Conservation (phyloP, 2,329 filamentous ascomycete genomes). For the Chlorencoelia australis region DNA sequence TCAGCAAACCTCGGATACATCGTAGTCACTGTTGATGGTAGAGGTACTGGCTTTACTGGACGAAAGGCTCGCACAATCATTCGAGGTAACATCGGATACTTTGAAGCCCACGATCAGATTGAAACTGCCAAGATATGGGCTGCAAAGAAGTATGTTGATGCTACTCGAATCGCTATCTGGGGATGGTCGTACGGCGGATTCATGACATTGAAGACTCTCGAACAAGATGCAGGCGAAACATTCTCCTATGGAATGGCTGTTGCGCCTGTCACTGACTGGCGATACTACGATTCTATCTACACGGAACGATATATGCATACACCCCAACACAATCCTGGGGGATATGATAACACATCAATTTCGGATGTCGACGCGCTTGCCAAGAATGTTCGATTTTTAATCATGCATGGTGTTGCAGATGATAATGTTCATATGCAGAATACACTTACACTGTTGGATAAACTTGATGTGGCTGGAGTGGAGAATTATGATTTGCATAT, state of each 20-base stretch:
- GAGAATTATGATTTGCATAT: constrained; percentile 96
- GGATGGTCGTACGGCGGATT: constrained; percentile 98
- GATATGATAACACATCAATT: constrained; percentile 69
- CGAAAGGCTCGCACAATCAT: constrained; percentile 74
- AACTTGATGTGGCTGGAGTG: constrained; percentile 67
- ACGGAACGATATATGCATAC: constrained; percentile 97
- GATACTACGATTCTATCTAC: constrained; percentile 89
- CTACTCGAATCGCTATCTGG: constrained; percentile 81
- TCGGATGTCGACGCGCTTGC: constrained; percentile 63
- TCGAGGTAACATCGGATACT: constrained; percentile 73
- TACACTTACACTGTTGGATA: constrained; percentile 77
- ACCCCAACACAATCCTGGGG: constrained; percentile 67
- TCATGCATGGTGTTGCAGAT: constrained; percentile 95
- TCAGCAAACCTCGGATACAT: constrained; percentile 82
- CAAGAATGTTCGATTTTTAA: constrained; percentile 73
- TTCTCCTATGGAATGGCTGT: constrained; percentile 98
- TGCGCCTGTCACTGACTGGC: constrained; percentile 96
- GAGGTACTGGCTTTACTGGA: constrained; percentile 85
- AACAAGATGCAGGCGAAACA: constrained; percentile 77
- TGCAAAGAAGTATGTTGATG: constrained; percentile 72
- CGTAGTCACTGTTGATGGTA: constrained; percentile 87
- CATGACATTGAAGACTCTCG: constrained; percentile 87
- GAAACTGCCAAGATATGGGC: constrained; percentile 79
- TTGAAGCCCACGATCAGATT: constrained; percentile 86
- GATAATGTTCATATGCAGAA: constrained; percentile 99